A percentile compares a stretch with the other conserved stretches of the same genome.
Conservation (phyloP, 2,329 filamentous ascomycete genomes). For the Geosmithia putterillii region DNA sequence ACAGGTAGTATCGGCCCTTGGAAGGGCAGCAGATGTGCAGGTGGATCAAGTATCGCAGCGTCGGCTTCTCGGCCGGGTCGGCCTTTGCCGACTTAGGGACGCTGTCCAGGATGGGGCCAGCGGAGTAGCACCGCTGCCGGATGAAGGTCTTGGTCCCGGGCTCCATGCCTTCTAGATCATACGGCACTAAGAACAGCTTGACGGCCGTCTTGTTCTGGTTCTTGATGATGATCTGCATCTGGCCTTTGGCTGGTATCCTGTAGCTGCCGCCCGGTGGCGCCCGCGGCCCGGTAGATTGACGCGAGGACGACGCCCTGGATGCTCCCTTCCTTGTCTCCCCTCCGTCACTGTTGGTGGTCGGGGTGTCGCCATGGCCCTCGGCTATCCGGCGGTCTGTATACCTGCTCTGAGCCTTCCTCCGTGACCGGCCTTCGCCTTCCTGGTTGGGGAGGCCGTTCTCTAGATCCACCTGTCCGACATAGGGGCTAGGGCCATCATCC, state of each 20-base stretch:
- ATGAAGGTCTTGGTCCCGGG: constrained; percentile 92
- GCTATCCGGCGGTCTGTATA: constrained; percentile 20
- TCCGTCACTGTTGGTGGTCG: constrained; percentile 4
- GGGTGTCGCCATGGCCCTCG: constrained; percentile 12
- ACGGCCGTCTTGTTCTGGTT: constrained; percentile 98
- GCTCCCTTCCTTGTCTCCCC: not conserved
- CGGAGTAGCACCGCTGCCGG: constrained; percentile 84
- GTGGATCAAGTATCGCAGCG: constrained; percentile 81
- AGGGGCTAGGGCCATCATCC: constrained; percentile 86
- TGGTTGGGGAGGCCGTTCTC: constrained; percentile 60
- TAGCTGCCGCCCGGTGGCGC: constrained; percentile 81
- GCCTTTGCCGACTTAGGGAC: constrained; percentile 15
- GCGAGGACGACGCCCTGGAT: constrained; percentile 21
- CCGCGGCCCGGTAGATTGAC: constrained; percentile 34
- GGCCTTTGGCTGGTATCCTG: constrained; percentile 84
- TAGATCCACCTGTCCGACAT: constrained; percentile 85
- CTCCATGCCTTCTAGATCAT: constrained; percentile 86
- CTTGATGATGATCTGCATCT: constrained; percentile 93
- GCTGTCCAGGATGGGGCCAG: constrained; percentile 71
- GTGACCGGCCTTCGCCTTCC: constrained; percentile 33
- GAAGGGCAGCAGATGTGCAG: constrained; percentile 83
- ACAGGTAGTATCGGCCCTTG: constrained; percentile 75
- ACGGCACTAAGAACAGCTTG: constrained; percentile 88
- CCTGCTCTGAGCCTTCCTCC: constrained; percentile 34
- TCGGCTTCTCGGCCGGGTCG: constrained; percentile 44